Base-by-base conservation (phyloP, 2,329 filamentous ascomycete species). In the Claviceps sp. region DNA sequence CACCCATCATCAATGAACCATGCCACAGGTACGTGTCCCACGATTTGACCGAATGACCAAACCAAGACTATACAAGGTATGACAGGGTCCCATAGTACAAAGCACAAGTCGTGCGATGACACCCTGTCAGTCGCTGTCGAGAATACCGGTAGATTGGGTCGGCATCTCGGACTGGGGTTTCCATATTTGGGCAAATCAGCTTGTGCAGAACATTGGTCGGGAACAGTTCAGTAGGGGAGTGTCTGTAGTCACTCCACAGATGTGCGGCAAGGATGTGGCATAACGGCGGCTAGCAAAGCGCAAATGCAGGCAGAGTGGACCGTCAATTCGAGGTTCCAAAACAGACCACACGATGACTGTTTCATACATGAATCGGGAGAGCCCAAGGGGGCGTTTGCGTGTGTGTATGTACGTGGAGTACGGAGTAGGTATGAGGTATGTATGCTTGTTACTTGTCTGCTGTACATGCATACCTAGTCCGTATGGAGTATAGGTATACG, bases 111-210 rank as follows among this genome's bases (percentile, higher is more conserved):
- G 41, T 45, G 24, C 37, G 42, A 42, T 42, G 37, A 45, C 20
- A 42, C 34, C 26, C 22, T 44, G 20, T 26, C 20, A 16, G 6
- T 44, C 20, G 30, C 43, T 53, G 43, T 41, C 47, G 34, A 43
- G 46, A 53, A 26, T 54, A 54, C 53, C 53, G 53, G 47, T 47
- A 52, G 53, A 52, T 42, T 54, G 53, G 53, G 52, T 52, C 53
- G 53, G 53, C 18, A 54, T 47, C 47, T 52, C 47, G 47, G 49
- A 45, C 45, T 52, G 47, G 24, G 37, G 36, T 24, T 36, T 54
- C 52, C 53, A 50, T 47, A 50, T 47, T 47, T 43, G 30, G 38
- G 47, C 53, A 34, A 54, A 54, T 54, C 53, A 52, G 50, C 41
- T 42, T 49, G 36, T n/a, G 36, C 13, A 41, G 30, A 41, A 26